Evolutionary conservation across 176 grass and related monocot species (phyloP).

Genomic region (Rhynchospora tenuis): DNA sequence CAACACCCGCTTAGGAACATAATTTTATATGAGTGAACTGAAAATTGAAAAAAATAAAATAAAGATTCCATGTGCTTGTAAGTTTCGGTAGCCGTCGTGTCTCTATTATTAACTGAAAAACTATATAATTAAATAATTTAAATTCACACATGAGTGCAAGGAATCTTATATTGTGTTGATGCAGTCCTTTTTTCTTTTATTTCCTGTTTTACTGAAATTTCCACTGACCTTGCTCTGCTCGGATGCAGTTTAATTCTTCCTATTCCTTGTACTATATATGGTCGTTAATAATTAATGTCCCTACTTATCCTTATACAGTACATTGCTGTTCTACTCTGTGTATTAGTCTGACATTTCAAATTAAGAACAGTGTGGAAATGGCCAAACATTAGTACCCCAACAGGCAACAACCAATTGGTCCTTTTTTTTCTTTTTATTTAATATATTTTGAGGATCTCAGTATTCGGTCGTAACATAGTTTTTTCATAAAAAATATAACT

Average conservation of each 20-base stretch:
- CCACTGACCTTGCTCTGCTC: background rate
- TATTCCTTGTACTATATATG: constrained; percentile 24
- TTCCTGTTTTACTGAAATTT: constrained; percentile 10
- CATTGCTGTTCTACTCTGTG: constrained; percentile 1
- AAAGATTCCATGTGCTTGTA: too few species aligned
- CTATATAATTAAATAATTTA: background rate
- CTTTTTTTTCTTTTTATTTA: background rate
- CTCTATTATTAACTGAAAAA: too few species aligned
- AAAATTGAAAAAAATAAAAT: background rate
- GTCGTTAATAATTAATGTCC: background rate
- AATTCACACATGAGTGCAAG: constrained; percentile 2
- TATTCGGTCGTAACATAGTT: background rate
- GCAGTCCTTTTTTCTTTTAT: background rate
- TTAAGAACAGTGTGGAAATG: background rate
- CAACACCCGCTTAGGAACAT: too few species aligned
- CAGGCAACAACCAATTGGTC: constrained; percentile 2
- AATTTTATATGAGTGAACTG: background rate
- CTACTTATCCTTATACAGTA: background rate
- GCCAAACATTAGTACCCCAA: background rate
- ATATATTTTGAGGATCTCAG: background rate
- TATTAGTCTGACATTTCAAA: constrained; percentile 12
- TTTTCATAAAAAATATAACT: background rate
- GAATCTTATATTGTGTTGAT: background rate
- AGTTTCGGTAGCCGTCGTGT: too few species aligned
- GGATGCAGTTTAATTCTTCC: constrained; percentile 17